Conservation (phyloP, 208 protist genomes). For the Crithidia mellificae region DNA sequence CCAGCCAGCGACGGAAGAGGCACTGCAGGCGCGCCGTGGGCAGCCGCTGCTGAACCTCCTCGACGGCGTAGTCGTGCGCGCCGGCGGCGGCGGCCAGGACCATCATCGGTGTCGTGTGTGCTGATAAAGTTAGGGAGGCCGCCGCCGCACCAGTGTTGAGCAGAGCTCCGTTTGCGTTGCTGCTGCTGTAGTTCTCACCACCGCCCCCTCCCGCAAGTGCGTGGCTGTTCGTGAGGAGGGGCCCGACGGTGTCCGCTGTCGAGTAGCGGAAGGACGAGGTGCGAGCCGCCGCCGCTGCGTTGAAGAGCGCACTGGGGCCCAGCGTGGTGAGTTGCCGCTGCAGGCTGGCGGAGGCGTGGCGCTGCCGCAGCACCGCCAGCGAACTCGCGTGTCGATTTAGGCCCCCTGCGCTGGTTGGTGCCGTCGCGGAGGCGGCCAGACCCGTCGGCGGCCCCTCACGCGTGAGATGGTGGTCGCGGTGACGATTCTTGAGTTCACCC, state of each 20-base stretch:
- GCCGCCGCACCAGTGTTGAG: too few relatives aligned
- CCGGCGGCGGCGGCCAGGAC: background rate
- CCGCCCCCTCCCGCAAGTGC: too few relatives aligned
- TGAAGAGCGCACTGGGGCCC: constrained; percentile 2
- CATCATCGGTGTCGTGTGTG: constrained; percentile 1
- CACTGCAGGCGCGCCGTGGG: constrained; percentile 40
- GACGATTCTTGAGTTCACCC: background rate
- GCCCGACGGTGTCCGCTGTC: background rate
- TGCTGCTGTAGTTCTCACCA: too few relatives aligned
- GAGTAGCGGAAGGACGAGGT: background rate
- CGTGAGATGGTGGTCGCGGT: background rate
- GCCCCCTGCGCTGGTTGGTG: background rate
- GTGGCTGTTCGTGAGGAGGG: too few relatives aligned
- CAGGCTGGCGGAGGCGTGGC: constrained; percentile 6
- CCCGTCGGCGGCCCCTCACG: background rate
- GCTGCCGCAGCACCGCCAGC: constrained; percentile 1
- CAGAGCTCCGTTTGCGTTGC: too few relatives aligned
- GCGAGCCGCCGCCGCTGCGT: background rate
- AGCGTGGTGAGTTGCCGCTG: constrained; percentile 17
- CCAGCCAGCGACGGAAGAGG: constrained; percentile 69
- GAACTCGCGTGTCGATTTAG: constrained; percentile 9
- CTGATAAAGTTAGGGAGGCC: background rate
- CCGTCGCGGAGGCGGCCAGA: background rate
- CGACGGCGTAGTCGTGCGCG: constrained; percentile 15
- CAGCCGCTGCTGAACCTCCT: constrained; percentile 24